phyloP scores from a whole-genome alignment of 305 asterid genomes.

The Withania somnifera region DNA sequence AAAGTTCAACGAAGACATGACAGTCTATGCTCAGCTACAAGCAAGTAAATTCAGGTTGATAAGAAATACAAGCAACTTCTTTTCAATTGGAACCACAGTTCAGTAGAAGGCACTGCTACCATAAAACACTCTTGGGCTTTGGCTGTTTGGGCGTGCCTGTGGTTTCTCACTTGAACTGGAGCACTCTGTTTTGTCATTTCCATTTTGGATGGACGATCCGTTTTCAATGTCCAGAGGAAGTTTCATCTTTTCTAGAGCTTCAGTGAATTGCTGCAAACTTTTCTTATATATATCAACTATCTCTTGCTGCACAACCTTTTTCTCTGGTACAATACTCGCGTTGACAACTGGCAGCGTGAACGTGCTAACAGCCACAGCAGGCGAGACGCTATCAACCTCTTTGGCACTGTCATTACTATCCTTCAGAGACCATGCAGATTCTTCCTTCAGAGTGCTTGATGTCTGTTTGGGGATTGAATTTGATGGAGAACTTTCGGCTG shows the following conservation, averaged over 20 bases:
- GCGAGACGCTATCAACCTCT: neutral
- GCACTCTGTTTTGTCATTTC: neutral
- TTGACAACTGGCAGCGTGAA: conserved; percentile 6
- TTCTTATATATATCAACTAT: conserved; percentile 75
- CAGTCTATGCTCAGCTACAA: neutral
- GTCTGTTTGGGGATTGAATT: conserved; percentile 23
- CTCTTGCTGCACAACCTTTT: conserved; percentile 57
- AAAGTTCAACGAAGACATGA: neutral
- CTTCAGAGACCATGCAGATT: conserved; percentile 15
- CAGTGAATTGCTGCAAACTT: conserved; percentile 83
- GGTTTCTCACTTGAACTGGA: neutral
- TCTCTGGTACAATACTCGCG: conserved; percentile 30
- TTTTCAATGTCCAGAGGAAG: conserved; percentile 55
- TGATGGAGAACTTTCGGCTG: conserved; percentile 20
- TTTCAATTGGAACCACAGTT: neutral
- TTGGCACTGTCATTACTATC: neutral
- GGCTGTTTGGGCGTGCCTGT: neutral
- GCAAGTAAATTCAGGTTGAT: neutral
- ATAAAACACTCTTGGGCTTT: conserved; percentile 14
- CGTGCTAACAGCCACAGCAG: neutral
- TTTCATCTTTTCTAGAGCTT: conserved; percentile 73
- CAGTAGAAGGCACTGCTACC: conserved; percentile 20
- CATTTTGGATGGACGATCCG: neutral
- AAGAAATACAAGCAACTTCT: neutral
- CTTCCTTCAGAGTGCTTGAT: conserved; percentile 12